These are phyloP conservation scores for Phoma sp. DNA, from an alignment of 2,329 filamentous ascomycete species.

Conservation along the genomic window DNA sequence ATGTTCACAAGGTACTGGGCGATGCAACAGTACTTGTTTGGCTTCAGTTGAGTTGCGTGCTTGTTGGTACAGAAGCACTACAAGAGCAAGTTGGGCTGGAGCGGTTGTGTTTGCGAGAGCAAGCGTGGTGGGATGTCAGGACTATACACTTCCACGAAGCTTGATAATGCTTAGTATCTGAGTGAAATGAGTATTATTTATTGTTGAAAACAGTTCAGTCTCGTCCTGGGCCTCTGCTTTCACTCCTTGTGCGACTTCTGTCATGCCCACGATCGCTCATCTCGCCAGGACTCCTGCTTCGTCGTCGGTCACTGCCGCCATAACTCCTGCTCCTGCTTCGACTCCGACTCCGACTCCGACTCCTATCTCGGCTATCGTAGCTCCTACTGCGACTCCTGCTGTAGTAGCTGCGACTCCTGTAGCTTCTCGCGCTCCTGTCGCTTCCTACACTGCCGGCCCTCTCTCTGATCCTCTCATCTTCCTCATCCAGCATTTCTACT, in stretches of 20 bases:
- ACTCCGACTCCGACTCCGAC: slow-evolving; percentile 6
- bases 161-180: not conserved
- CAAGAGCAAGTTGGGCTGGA: too few species aligned
- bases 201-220: not conserved
- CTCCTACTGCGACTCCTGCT: slow-evolving; percentile 20
- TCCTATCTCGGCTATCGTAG: slow-evolving; percentile 14
- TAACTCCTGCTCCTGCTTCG: slow-evolving; percentile 20
- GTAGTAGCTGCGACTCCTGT: slow-evolving; percentile 1
- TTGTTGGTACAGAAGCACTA: too few species aligned
- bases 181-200: not conserved
- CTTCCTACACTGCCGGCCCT: slow-evolving; percentile 18
- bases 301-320: slow-evolving; percentile 11
- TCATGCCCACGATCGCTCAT: not conserved
- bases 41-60: too few species aligned
- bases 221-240: not conserved
- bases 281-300: slow-evolving; percentile 7
- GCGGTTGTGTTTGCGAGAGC: too few species aligned
- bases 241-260: slow-evolving; percentile 1
- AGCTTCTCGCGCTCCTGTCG: slow-evolving; percentile 21
- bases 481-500: slow-evolving; percentile 63
- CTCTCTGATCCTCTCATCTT: slow-evolving; percentile 20
- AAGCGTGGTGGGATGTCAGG: too few species aligned
- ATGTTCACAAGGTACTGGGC: too few species aligned
- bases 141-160: not conserved
- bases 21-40: too few species aligned